Evolutionary conservation across 306 rosid species (phyloP), one percentile per base, ranked within the genome.

Genomic region (Ochetophila trinervis): DNA sequence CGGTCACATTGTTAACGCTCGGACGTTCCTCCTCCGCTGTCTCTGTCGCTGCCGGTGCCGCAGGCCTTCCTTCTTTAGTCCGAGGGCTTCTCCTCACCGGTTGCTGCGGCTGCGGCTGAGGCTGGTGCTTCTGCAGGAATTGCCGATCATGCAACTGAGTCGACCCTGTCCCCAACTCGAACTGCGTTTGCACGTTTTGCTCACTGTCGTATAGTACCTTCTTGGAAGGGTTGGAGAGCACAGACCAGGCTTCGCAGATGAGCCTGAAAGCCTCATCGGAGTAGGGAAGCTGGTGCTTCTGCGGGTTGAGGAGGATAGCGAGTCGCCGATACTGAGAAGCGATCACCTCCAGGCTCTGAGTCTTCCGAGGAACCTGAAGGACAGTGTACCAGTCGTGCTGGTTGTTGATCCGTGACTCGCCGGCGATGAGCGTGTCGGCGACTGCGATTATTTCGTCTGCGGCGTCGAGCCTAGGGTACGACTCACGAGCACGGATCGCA

Each of bases 401-500:
- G 60, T 74, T 74, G 65, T 53, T 75, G 88, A 86, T 90, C 86
- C 79, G 89, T 0, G 74, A 50, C 67, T 86, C 94, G 0, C 89
- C 89, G 5, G 88, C 90, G 1, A 87, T 50, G 5, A 93, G 84
- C 6, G 94, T 87, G 44, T 93, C 98, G 22, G 91, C 95, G 2
- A 93, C 87, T 2, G 95, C 78, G 9, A 93, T 65, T 1, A 93
- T 81, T 0, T 79, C 86, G 49, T 89, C 87, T 0, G 97, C 77
- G 1, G 85, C 83, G 11, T 90, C 97, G 7, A 86, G 69, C 37
- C 78, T 68, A 10, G 96, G 97, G 82, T 89, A 88, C 27, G 94
- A 83, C 40, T 90, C 99, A 2, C 91, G 83, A 4, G 92, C 97
- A 0, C 99, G 89, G 76, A 93, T 78, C 15, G 97, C 99, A 16